Percentiles rank a stretch among this genome's conserved stretches.
Evolutionary conservation across 805 yeast species (phyloP).

Genomic region (Clavispora santaluciae): DNA sequence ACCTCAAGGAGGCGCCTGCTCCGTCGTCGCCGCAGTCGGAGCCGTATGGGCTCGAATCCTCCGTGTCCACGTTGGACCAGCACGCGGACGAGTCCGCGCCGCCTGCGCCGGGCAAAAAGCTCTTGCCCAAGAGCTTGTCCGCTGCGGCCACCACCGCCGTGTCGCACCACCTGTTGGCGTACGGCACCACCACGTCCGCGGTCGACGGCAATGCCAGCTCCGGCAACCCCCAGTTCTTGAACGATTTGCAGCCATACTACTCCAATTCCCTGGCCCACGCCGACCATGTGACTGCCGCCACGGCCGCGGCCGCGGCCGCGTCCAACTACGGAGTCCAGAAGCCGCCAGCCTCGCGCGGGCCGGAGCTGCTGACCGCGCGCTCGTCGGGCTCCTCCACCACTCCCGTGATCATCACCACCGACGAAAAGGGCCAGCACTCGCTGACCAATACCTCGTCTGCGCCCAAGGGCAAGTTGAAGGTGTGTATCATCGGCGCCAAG

Average conservation of each 20-base stretch:
- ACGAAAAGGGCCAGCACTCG: constrained; percentile 35
- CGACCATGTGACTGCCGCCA: not conserved
- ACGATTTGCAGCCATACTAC: constrained; percentile 18
- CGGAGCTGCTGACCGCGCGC: constrained; percentile 7
- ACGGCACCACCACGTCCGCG: constrained; percentile 52
- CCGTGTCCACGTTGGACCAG: constrained; percentile 1
- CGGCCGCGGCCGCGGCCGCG: constrained; percentile 2
- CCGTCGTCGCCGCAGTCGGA: constrained; percentile 3
- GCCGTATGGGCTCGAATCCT: constrained; percentile 3
- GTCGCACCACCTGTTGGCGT: constrained; percentile 55
- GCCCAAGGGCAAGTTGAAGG: constrained; percentile 80
- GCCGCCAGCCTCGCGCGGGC: not conserved
- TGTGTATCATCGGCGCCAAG: constrained; percentile 75
- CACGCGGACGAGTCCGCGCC: constrained; percentile 3
- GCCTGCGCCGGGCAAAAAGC: constrained; percentile 13
- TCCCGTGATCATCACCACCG: constrained; percentile 37
- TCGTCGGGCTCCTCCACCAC: constrained; percentile 11
- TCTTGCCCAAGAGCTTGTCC: constrained; percentile 35
- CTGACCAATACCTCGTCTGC: constrained; percentile 25
- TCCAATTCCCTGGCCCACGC: constrained; percentile 7
- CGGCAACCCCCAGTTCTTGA: constrained; percentile 12
- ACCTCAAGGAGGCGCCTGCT: constrained; percentile 21
- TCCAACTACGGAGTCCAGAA: constrained; percentile 2
- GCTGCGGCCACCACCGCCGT: constrained; percentile 67
- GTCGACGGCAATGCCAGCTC: not conserved